Conservation (phyloP, 176 grass and related monocot genomes). For the Oryza rufipogon region DNA sequence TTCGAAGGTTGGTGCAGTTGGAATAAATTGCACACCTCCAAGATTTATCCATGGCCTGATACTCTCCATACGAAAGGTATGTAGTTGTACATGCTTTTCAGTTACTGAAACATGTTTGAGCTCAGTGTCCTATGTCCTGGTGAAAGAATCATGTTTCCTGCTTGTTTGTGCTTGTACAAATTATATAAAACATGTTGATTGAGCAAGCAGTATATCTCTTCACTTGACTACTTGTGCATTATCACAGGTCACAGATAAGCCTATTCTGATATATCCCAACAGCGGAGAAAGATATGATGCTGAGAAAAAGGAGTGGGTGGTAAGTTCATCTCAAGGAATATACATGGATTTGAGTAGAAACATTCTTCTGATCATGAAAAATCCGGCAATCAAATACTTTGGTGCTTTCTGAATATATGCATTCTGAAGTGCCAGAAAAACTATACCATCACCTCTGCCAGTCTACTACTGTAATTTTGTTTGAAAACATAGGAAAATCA, state of each 20-base stretch:
- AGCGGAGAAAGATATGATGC: slow-evolving; percentile 86
- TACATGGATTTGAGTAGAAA: neutral
- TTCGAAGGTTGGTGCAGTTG: slow-evolving; percentile 70
- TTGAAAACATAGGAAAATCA: neutral
- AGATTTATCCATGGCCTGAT: slow-evolving; percentile 90
- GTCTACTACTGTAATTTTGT: neutral
- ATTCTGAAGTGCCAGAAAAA: slow-evolving; percentile 6
- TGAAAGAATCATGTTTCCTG: slow-evolving; percentile 9
- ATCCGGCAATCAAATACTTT: neutral
- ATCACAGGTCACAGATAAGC: slow-evolving; percentile 77
- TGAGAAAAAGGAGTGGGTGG: slow-evolving; percentile 92
- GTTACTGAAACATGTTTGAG: neutral
- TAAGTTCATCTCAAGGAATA: slow-evolving; percentile 50
- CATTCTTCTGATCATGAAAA: neutral
- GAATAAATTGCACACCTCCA: slow-evolving; percentile 97
- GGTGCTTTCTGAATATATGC: neutral
- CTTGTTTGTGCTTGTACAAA: neutral
- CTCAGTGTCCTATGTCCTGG: neutral
- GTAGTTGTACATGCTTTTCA: neutral
- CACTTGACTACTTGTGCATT: slow-evolving; percentile 15
- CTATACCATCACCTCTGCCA: neutral
- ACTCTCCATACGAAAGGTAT: slow-evolving; percentile 78
- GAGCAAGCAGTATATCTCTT: neutral
- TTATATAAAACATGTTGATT: neutral
- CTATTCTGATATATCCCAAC: slow-evolving; percentile 94